Conservation (phyloP, 352 stramenopile species). For the Elongisporangium senticosum region DNA sequence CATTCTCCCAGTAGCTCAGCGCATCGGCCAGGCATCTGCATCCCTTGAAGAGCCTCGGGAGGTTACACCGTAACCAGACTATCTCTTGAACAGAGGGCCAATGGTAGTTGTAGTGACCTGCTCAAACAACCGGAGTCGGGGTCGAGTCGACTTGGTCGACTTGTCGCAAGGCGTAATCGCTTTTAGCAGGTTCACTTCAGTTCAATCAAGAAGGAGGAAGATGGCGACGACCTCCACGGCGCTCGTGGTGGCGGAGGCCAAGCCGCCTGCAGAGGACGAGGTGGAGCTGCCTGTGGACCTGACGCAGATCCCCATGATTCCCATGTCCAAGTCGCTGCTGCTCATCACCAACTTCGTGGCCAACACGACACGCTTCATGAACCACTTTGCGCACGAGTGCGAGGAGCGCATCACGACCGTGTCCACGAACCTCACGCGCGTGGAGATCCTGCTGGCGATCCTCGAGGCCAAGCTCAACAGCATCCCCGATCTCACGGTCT, state of each 20-base stretch:
- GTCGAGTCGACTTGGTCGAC: too few species aligned
- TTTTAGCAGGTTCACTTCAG: not conserved
- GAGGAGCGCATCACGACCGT: conserved; percentile 73
- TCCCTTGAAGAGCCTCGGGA: not conserved
- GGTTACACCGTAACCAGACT: not conserved
- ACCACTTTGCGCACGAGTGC: conserved; percentile 81
- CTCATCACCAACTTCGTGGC: conserved; percentile 85
- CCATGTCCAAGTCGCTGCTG: conserved; percentile 70
- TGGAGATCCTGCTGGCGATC: conserved; percentile 82
- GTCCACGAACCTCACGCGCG: conserved; percentile 65
- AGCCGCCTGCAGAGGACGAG: conserved; percentile 33
- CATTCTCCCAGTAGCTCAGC: not conserved
- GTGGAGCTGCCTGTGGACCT: conserved; percentile 73
- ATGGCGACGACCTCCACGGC: conserved; percentile 40
- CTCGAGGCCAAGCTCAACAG: conserved; percentile 82
- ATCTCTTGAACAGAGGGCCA: too few species aligned
- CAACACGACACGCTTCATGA: conserved; percentile 84
- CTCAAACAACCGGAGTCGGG: too few species aligned
- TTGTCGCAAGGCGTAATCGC: not conserved
- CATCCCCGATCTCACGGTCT: conserved; percentile 72
- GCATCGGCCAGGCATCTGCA: not conserved
- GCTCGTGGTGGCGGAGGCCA: conserved; percentile 40
- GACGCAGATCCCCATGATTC: conserved; percentile 68
- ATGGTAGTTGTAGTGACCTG: too few species aligned
- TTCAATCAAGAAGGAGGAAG: not conserved